These are phyloP conservation scores for Chaetomium sp. DNA, from an alignment of 2,329 filamentous ascomycete species.

Conservation along the genomic window DNA sequence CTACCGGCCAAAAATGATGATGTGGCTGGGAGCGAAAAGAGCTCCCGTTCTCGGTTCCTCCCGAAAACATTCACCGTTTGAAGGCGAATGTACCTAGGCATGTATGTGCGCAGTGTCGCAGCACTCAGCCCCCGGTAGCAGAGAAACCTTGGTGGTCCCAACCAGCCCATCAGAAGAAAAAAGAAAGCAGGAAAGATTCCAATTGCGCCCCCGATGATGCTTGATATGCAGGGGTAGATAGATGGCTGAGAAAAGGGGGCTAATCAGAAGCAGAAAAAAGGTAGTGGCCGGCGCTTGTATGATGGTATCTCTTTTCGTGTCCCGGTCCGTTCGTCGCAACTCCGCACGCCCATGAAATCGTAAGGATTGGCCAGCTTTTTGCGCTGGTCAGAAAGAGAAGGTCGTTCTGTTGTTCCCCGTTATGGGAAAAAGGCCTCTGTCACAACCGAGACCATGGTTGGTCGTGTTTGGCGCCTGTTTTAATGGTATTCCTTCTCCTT, in stretches of 20 bases:
- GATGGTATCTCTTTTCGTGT: conserved; percentile 16
- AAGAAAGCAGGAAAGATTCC: too few relatives aligned
- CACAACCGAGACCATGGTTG: not conserved
- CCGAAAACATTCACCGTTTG: too few relatives aligned
- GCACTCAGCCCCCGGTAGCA: not conserved
- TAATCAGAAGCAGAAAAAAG: conserved; percentile 8
- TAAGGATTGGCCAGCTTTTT: conserved; percentile 11
- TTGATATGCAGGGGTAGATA: not conserved
- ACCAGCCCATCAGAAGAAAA: not conserved
- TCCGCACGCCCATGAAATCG: conserved; percentile 14
- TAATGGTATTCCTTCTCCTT: conserved; percentile 68
- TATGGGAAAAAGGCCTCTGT: not conserved
- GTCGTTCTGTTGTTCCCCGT: not conserved
- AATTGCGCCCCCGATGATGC: too few relatives aligned
- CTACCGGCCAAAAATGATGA: not conserved
- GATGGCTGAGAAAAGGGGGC: not conserved
- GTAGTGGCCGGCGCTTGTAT: conserved; percentile 9
- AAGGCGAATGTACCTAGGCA: not conserved
- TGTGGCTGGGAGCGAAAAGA: too few relatives aligned
- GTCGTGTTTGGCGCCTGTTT: not conserved
- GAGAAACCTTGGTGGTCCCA: too few relatives aligned
- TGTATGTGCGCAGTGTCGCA: conserved; percentile 8
- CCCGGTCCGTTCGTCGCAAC: conserved; percentile 16
- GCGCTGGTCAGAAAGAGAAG: not conserved
- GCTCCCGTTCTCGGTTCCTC: too few relatives aligned